Evolutionary conservation across 2,329 filamentous ascomycete genomes (phyloP).

Genomic region (Arthrinium phaeospermum): DNA sequence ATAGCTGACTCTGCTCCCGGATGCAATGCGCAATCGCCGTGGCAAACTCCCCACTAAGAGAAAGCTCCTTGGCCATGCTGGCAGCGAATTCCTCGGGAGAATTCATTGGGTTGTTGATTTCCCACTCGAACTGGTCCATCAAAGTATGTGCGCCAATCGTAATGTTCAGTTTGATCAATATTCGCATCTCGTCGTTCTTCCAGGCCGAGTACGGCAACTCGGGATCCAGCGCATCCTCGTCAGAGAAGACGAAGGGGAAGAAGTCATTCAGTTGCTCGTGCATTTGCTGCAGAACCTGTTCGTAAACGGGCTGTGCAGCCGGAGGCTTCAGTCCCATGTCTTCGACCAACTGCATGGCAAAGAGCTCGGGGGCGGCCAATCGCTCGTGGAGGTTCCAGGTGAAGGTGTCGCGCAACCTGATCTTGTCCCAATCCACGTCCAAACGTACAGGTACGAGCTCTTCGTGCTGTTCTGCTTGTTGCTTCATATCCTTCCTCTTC

Average conservation of each 20-base stretch:
- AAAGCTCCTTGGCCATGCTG: slow-evolving; percentile 87
- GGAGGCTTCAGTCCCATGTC: slow-evolving; percentile 83
- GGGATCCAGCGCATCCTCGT: slow-evolving; percentile 89
- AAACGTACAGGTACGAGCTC: slow-evolving; percentile 89
- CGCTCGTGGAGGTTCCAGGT: slow-evolving; percentile 98
- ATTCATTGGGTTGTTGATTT: slow-evolving; percentile 94
- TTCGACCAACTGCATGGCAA: slow-evolving; percentile 88
- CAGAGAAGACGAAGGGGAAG: slow-evolving; percentile 88
- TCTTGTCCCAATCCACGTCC: slow-evolving; percentile 94
- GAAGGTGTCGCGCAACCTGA: slow-evolving; percentile 95
- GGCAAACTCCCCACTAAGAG: slow-evolving; percentile 91
- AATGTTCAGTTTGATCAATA: slow-evolving; percentile 94
- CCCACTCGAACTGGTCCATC: slow-evolving; percentile 98
- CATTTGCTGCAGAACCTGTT: slow-evolving; percentile 71
- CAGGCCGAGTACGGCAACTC: slow-evolving; percentile 91
- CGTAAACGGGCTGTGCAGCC: slow-evolving; percentile 66
- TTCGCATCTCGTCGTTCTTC: slow-evolving; percentile 99
- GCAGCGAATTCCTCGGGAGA: slow-evolving; percentile 93
- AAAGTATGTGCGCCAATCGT: slow-evolving; percentile 94
- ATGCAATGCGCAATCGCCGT: slow-evolving; percentile 98
- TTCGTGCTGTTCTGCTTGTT: slow-evolving; percentile 89
- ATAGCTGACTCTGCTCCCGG: slow-evolving; percentile 92
- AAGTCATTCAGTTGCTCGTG: slow-evolving; percentile 91
- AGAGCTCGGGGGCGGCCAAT: slow-evolving; percentile 77
- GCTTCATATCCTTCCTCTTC: slow-evolving; percentile 77